phyloP scores from a whole-genome alignment of 208 protist species.

The Wallacemonas sp. region DNA sequence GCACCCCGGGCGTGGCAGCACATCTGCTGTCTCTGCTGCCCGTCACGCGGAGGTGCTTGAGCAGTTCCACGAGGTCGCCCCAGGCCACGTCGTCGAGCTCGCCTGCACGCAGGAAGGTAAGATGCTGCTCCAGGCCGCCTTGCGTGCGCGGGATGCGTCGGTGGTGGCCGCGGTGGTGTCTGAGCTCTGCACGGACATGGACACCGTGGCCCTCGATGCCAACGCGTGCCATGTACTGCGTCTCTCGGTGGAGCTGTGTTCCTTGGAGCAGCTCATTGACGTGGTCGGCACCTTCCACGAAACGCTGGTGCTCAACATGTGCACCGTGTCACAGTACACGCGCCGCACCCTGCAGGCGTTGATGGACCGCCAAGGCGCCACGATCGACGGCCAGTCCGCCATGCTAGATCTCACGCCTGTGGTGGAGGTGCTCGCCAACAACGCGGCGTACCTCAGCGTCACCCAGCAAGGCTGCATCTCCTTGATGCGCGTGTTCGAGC shows the following conservation, averaged over 20 bases:
- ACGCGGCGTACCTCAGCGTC: slow-evolving; percentile 77
- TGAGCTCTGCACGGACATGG: slow-evolving; percentile 55
- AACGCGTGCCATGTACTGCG: slow-evolving; percentile 82
- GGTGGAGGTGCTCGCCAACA: slow-evolving; percentile 58
- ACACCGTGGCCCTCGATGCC: slow-evolving; percentile 58
- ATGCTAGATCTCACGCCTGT: slow-evolving; percentile 56
- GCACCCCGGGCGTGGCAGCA: slow-evolving; percentile 5
- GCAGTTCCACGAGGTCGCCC: slow-evolving; percentile 25
- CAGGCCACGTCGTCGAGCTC: slow-evolving; percentile 51
- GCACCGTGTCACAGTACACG: slow-evolving; percentile 80
- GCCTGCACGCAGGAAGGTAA: slow-evolving; percentile 66
- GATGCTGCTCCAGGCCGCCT: slow-evolving; percentile 40
- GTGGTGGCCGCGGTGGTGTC: slow-evolving; percentile 45
- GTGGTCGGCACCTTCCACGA: slow-evolving; percentile 64
- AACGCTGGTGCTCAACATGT: slow-evolving; percentile 77
- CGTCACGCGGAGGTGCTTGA: slow-evolving; percentile 11
- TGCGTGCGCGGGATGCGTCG: slow-evolving; percentile 45
- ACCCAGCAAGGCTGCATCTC: slow-evolving; percentile 89
- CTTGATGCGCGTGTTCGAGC: slow-evolving; percentile 84
- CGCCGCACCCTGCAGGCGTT: slow-evolving; percentile 71
- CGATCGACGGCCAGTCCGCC: neutral
- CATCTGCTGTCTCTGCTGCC: slow-evolving; percentile 6
- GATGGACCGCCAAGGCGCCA: slow-evolving; percentile 50
- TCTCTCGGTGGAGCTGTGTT: slow-evolving; percentile 48
- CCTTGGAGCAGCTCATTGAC: slow-evolving; percentile 41